Evolutionary conservation across 768 basidiomycete genomes (phyloP), one percentile per base, ranked within the genome.

Genomic region (Trametes gibbosa): DNA sequence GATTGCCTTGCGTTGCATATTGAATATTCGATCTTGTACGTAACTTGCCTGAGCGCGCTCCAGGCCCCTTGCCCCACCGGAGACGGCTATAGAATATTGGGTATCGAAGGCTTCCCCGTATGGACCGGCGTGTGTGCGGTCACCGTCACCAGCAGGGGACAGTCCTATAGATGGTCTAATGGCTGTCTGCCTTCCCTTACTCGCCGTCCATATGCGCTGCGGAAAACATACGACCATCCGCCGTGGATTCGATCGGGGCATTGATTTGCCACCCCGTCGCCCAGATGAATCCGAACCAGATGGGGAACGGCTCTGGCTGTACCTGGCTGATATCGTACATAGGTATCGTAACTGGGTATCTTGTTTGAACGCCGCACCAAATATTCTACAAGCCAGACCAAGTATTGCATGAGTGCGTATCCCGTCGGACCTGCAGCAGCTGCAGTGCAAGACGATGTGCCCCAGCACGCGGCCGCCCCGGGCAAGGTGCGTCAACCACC

Each of bases 1-100:
- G 35, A 49, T 27, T 50, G 27, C 50, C 53, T 61, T 61, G 53
- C 59, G 51, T 40, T 50, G 27, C 37, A 37, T 23, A 52, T 40
- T 50, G 27, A 27, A 37, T 23, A 52, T 32, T 32, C 29, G 12
- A 46, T 32, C 42, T n/a, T 42, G 59, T 61, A 61, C 59, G 54
- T 61, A 61, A 61, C 34, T 42, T 6, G 29, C 29, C 59, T 25
- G 35, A 37, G 40, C 47, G 17, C 19, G 27, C n/a, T 32, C 40
- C 6, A 45, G 10, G 10, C 24, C 34, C 23, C 23, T 47, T 35
- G 41, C 24, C n/a, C 17, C 32, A 19, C n/a, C 43, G 27, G 5
- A 6, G 23, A 9, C 7, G 24, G 43, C 34, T 48, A 46, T 25
- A n/a, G n/a, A n/a, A n/a, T n/a, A n/a, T n/a, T n/a, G n/a, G n/a